These are phyloP conservation scores for Smittium mucronatum DNA, from an alignment of 371 early-diverging fungal species.

Conservation along the genomic window DNA sequence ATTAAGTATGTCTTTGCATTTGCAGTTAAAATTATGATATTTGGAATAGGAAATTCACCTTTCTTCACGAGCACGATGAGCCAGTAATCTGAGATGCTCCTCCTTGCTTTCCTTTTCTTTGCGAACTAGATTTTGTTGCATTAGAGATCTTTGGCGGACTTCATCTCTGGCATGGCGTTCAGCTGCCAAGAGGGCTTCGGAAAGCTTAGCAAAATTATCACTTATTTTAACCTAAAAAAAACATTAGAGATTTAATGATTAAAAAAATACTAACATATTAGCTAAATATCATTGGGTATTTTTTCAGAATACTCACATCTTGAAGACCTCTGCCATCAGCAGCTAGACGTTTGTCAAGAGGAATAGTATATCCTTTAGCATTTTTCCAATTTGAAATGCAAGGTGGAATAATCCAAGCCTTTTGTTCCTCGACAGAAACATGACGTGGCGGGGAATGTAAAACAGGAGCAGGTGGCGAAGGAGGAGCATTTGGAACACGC, in stretches of 20 bases:
- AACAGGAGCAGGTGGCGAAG: constrained; percentile 91
- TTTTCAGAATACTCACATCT: constrained; percentile 44
- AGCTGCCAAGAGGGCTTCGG: constrained; percentile 87
- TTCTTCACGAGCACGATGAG: constrained; percentile 87
- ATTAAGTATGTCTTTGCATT: no score
- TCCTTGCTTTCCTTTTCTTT: constrained; percentile 91
- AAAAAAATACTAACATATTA: no score
- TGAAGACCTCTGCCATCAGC: constrained; percentile 92
- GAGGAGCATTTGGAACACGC: constrained; percentile 75
- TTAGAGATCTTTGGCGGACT: constrained; percentile 71
- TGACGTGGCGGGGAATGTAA: constrained; percentile 95
- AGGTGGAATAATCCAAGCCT: constrained; percentile 92
- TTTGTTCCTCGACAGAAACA: constrained; percentile 85
- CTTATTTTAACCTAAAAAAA: constrained; percentile 45
- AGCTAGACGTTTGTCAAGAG: constrained; percentile 93
- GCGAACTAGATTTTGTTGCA: constrained; percentile 83
- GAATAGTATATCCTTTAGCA: constrained; percentile 94
- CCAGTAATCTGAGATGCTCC: constrained; percentile 69
- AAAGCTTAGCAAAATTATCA: constrained; percentile 88
- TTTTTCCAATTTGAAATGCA: constrained; percentile 98
- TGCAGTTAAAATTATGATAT: no score
- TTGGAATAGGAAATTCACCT: constrained; percentile 31
- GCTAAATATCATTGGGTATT: no score
- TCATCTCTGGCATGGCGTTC: constrained; percentile 90
- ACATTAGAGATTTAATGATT: no score